phyloP scores from a whole-genome alignment of 352 stramenopile genomes.

The Phytophthora hibernalis region DNA sequence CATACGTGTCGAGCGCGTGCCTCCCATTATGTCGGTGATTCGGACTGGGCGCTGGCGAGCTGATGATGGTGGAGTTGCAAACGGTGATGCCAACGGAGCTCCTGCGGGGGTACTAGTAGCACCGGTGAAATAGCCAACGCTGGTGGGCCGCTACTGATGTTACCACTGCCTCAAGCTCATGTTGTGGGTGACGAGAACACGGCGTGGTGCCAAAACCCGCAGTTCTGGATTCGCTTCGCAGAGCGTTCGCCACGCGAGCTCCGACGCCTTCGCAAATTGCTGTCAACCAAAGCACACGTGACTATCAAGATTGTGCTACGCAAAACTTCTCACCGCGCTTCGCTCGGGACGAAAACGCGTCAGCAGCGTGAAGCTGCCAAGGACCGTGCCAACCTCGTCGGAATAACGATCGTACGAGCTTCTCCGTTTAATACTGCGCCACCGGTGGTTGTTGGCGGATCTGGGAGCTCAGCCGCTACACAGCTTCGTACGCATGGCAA shows the following conservation, averaged over 20 bases:
- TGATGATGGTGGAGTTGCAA: slow-evolving; percentile 37
- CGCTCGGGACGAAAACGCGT: slow-evolving; percentile 47
- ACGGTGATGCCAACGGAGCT: slow-evolving; percentile 49
- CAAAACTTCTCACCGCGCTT: slow-evolving; percentile 69
- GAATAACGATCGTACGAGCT: slow-evolving; percentile 59
- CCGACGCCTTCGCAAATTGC: slow-evolving; percentile 26
- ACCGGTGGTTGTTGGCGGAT: slow-evolving; percentile 25
- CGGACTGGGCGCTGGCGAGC: slow-evolving; percentile 74
- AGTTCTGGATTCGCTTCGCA: slow-evolving; percentile 82
- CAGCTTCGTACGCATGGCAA: slow-evolving; percentile 55
- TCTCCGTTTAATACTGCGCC: neutral
- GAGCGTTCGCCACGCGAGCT: slow-evolving; percentile 32
- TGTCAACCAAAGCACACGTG: slow-evolving; percentile 49
- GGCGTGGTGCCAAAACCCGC: slow-evolving; percentile 89
- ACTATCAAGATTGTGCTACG: slow-evolving; percentile 79
- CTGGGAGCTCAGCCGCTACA: slow-evolving; percentile 35
- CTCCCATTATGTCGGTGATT: slow-evolving; percentile 67
- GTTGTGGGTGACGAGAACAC: slow-evolving; percentile 60
- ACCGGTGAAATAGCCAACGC: slow-evolving; percentile 67
- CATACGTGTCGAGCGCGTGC: slow-evolving; percentile 75
- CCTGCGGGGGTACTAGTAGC: slow-evolving; percentile 30
- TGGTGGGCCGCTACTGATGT: slow-evolving; percentile 68
- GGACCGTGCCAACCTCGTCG: slow-evolving; percentile 69
- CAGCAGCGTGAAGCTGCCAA: slow-evolving; percentile 62
- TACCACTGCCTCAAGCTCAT: slow-evolving; percentile 46